phyloP scores from a whole-genome alignment of 805 yeast genomes.

The Suhomyces sp. region DNA sequence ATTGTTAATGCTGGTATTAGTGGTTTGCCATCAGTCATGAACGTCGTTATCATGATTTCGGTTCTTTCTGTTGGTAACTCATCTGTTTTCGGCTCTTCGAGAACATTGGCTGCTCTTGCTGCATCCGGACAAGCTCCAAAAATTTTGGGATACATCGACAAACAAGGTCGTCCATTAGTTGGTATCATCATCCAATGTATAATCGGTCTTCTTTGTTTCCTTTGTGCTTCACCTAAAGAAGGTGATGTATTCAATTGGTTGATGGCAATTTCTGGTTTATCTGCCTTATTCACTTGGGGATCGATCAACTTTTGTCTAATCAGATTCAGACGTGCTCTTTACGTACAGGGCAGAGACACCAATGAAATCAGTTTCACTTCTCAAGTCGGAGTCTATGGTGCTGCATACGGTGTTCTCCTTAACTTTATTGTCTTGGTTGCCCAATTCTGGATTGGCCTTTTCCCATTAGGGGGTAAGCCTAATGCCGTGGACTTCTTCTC shows the following conservation, averaged over 20 bases:
- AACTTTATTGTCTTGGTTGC: constrained; percentile 36
- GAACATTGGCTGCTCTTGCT: constrained; percentile 66
- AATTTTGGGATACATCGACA: constrained; percentile 64
- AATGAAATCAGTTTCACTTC: constrained; percentile 37
- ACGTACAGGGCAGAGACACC: constrained; percentile 45
- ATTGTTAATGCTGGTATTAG: constrained; percentile 62
- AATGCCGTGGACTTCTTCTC: constrained; percentile 41
- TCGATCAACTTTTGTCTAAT: constrained; percentile 65
- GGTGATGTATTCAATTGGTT: constrained; percentile 68
- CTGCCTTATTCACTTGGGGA: constrained; percentile 76
- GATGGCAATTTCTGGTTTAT: constrained; percentile 69
- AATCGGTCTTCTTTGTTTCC: constrained; percentile 58
- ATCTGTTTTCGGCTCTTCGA: constrained; percentile 65
- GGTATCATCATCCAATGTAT: constrained; percentile 54
- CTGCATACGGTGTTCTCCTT: constrained; percentile 30
- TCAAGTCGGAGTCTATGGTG: constrained; percentile 37
- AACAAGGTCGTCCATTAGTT: constrained; percentile 75
- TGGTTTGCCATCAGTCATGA: constrained; percentile 67
- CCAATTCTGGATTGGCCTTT: constrained; percentile 41
- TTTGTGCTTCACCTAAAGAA: constrained; percentile 58
- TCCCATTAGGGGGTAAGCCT: constrained; percentile 35
- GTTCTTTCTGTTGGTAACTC: constrained; percentile 78
- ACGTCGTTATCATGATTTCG: constrained; percentile 66
- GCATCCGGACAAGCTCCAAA: constrained; percentile 64
- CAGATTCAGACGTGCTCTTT: constrained; percentile 59